Percentiles rank a stretch among this genome's conserved stretches.
phyloP scores from a whole-genome alignment of 495 filamentous ascomycete species.

The Cryomyces minteri region DNA sequence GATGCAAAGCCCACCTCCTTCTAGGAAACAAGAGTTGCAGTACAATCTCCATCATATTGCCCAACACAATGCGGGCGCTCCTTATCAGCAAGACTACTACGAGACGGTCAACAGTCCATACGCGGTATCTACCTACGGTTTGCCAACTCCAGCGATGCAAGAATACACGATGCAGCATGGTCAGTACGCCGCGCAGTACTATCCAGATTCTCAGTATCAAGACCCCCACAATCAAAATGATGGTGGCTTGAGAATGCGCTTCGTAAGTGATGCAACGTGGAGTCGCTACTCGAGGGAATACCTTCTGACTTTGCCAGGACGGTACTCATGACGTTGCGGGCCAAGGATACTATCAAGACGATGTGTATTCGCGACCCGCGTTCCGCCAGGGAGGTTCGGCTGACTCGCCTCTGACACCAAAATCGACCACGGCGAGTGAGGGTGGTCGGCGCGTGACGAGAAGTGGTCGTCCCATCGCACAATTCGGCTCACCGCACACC shows the following conservation, averaged over 20 bases:
- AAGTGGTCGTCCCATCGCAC: slow-evolving; percentile 25
- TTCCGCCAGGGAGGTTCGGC: slow-evolving; percentile 2
- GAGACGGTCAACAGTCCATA: neutral
- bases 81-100: slow-evolving; percentile 1
- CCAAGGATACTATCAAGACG: slow-evolving; percentile 21
- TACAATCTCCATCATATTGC: slow-evolving; percentile 9
- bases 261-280: slow-evolving; percentile 17
- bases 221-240: slow-evolving; percentile 8
- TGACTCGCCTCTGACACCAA: slow-evolving; percentile 23
- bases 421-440: slow-evolving; percentile 7
- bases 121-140: slow-evolving; percentile 4
- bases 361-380: slow-evolving; percentile 29
- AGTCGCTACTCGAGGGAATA: neutral
- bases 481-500: slow-evolving; percentile 7
- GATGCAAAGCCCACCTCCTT: too few species aligned
- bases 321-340: slow-evolving; percentile 2
- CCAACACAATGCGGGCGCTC: slow-evolving; percentile 5
- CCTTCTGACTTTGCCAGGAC: neutral
- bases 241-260: slow-evolving; percentile 21
- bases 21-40: too few species aligned
- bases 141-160: slow-evolving; percentile 6
- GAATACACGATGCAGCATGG: slow-evolving; percentile 3
- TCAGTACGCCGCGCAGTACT: slow-evolving; percentile 1
- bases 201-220: slow-evolving; percentile 11
- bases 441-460: slow-evolving; percentile 23